Conservation (phyloP, 163 green algal genomes). For the Coccomyxa subellipsoidea region DNA sequence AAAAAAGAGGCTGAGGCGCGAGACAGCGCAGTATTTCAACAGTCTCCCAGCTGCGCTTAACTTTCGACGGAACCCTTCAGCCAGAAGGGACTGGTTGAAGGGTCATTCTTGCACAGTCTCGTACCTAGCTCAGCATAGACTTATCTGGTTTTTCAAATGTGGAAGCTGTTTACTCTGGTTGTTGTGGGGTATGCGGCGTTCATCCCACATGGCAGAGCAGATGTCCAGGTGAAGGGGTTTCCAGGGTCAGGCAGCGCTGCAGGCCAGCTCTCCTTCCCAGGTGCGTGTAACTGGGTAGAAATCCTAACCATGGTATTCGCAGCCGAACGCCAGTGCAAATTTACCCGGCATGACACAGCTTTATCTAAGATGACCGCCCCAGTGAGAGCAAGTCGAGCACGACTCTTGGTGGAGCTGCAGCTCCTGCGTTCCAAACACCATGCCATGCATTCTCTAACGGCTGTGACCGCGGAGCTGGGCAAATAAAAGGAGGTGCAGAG, state of each 20-base stretch:
- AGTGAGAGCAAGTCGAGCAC: too few species aligned
- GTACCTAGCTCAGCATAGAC: neutral
- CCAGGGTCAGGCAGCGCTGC: neutral
- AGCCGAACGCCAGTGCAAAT: neutral
- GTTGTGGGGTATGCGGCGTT: neutral
- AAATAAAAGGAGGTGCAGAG: neutral
- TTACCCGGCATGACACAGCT: neutral
- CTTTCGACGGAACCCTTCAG: neutral
- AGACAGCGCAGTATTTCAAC: too few species aligned
- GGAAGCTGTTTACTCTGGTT: neutral
- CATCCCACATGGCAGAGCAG: neutral
- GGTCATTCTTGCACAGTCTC: neutral
- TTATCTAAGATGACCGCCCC: neutral
- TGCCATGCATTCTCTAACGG: neutral
- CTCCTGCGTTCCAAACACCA: too few species aligned
- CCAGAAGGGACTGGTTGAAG: neutral
- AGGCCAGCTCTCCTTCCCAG: neutral
- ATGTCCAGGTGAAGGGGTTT: neutral
- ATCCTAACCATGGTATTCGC: neutral
- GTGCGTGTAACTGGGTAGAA: too few species aligned
- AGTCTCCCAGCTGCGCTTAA: too few species aligned
- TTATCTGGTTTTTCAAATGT: neutral
- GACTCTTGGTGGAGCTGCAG: too few species aligned
- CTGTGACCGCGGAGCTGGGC: neutral
- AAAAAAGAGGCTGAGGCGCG: too few species aligned